These are phyloP conservation scores for Viola pubescens DNA, from an alignment of 441 rosid genomes.

Conservation along the genomic window DNA sequence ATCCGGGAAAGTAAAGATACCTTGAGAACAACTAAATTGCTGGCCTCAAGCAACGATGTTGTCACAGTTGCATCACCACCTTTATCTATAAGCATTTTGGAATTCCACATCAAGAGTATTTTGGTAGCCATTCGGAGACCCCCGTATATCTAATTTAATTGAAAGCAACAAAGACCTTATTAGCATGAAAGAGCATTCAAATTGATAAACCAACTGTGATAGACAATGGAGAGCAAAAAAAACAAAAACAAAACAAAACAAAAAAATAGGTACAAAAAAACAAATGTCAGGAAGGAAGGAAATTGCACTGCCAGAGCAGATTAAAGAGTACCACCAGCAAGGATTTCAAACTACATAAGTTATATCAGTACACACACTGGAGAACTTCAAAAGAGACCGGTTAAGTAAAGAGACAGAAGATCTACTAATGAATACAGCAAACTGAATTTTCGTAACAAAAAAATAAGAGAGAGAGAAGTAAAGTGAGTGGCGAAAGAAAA, in stretches of 20 bases:
- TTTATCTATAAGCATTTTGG: constrained; percentile 74
- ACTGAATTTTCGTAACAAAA: background rate
- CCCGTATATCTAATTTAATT: constrained; percentile 57
- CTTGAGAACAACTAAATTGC: constrained; percentile 86
- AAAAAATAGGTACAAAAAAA: too few species aligned
- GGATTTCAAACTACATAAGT: background rate
- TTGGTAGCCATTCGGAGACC: constrained; percentile 88
- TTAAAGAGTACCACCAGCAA: background rate
- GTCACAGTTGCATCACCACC: constrained; percentile 65
- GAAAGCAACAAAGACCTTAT: constrained; percentile 10
- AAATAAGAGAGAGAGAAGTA: background rate
- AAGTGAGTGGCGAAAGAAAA: background rate
- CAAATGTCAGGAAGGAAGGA: background rate
- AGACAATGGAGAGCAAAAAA: too few species aligned
- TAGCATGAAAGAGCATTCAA: too few species aligned
- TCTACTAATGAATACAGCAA: background rate
- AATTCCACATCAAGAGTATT: constrained; percentile 86
- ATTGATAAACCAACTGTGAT: too few species aligned
- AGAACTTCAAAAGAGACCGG: background rate
- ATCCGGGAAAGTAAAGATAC: constrained; percentile 26
- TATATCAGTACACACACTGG: background rate
- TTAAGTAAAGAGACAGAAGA: background rate
- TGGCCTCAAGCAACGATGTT: constrained; percentile 78
- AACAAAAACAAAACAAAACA: too few species aligned
- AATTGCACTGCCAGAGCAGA: background rate